These are phyloP conservation scores for Hypoxylon rubiginosum DNA, from an alignment of 2,329 filamentous ascomycete genomes.

Conservation along the genomic window DNA sequence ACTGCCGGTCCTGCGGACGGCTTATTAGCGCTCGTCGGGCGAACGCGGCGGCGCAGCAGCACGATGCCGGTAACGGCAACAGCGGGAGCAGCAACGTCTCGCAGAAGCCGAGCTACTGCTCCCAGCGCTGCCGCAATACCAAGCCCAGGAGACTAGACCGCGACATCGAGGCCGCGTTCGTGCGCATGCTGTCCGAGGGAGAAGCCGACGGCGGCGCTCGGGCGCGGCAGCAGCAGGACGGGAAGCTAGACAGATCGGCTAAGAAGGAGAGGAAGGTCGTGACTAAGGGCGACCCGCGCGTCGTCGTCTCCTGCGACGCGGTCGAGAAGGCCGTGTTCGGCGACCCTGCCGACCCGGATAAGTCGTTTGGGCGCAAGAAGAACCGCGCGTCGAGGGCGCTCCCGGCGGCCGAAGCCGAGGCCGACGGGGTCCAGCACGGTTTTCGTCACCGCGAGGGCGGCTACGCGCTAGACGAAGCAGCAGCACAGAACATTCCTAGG, in stretches of 20 bases:
- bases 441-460: slow-evolving; percentile 57
- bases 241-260: slow-evolving; percentile 15
- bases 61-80: background rate
- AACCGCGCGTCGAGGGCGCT: slow-evolving; percentile 60
- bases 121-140: slow-evolving; percentile 64
- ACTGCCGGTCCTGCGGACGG: slow-evolving; percentile 70
- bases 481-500: background rate
- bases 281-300: slow-evolving; percentile 64
- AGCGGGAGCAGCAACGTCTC: too few relatives aligned
- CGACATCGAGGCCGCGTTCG: slow-evolving; percentile 66
- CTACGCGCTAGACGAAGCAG: slow-evolving; percentile 44
- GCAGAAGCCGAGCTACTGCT: slow-evolving; percentile 66
- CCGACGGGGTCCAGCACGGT: background rate
- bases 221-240: background rate
- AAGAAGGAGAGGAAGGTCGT: slow-evolving; percentile 50
- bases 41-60: slow-evolving; percentile 45
- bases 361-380: slow-evolving; percentile 59
- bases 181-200: slow-evolving; percentile 50
- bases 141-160: slow-evolving; percentile 65
- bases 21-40: slow-evolving; percentile 60
- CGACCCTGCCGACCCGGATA: slow-evolving; percentile 58
- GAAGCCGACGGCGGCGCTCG: background rate
- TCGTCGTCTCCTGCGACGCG: slow-evolving; percentile 63
- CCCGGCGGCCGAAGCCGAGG: slow-evolving; percentile 57
- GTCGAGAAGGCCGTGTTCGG: slow-evolving; percentile 66